phyloP scores from a whole-genome alignment of 2,329 filamentous ascomycete species.

The Cercospora sojina region DNA sequence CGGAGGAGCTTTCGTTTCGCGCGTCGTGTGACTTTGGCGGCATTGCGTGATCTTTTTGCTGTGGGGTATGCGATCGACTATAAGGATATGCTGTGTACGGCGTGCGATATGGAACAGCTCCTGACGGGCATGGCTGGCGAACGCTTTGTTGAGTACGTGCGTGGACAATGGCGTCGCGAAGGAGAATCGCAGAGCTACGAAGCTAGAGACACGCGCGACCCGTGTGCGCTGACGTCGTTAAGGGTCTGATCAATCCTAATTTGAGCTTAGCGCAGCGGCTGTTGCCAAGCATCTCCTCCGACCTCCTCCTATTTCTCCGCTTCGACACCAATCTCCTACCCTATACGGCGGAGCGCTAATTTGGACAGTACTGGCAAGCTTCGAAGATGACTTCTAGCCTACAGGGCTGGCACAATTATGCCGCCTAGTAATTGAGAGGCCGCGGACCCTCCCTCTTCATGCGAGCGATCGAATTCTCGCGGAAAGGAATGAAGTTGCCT shows the following conservation, averaged over 20 bases:
- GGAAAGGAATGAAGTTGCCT: neutral
- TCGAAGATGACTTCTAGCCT: too few species aligned
- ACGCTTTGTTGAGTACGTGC: neutral
- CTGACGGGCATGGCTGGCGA: slow-evolving; percentile 10
- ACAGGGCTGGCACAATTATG: too few species aligned
- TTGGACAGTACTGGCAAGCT: too few species aligned
- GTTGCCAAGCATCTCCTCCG: neutral
- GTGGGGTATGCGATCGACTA: neutral
- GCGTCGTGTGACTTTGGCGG: slow-evolving; percentile 42
- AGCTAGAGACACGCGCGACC: slow-evolving; percentile 5
- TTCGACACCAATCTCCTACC: too few species aligned
- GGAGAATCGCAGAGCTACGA: neutral
- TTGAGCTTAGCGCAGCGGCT: neutral
- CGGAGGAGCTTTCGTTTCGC: slow-evolving; percentile 36
- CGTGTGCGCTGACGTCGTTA: slow-evolving; percentile 2
- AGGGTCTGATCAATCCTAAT: neutral
- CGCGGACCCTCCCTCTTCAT: neutral
- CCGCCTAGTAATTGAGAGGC: neutral
- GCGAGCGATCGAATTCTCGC: neutral
- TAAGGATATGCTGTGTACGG: slow-evolving; percentile 3
- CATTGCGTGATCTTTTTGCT: slow-evolving; percentile 21
- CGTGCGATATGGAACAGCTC: neutral
- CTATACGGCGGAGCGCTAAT: too few species aligned
- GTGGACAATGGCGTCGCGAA: slow-evolving; percentile 8
- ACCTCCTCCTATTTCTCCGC: too few species aligned